These are phyloP conservation scores for Agaricus blazei DNA, from an alignment of 768 basidiomycete genomes.

Conservation along the genomic window DNA sequence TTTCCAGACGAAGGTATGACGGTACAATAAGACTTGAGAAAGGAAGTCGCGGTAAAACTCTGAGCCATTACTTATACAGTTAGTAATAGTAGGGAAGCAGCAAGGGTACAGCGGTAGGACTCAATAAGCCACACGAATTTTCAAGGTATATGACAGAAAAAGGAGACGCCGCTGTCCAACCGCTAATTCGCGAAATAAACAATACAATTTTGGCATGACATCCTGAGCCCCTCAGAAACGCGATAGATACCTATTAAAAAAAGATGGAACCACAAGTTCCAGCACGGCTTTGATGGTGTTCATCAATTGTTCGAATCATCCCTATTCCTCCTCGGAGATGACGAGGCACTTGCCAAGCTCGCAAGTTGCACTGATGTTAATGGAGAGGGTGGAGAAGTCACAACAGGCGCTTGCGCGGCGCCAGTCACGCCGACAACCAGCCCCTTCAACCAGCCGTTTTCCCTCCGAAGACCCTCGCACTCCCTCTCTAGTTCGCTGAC, in stretches of 20 bases:
- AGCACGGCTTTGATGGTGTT: neutral
- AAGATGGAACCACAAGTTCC: neutral
- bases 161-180: too few relatives aligned
- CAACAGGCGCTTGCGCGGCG: constrained; percentile 41
- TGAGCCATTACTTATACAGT: too few relatives aligned
- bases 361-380: constrained; percentile 14
- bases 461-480: constrained; percentile 80
- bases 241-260: neutral
- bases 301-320: constrained; percentile 20
- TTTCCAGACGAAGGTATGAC: too few relatives aligned
- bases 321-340: constrained; percentile 27
- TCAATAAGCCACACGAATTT: too few relatives aligned
- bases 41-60: too few relatives aligned
- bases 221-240: neutral
- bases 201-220: neutral
- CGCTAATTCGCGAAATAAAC: neutral
- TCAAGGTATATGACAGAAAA: too few relatives aligned
- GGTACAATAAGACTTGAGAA: too few relatives aligned
- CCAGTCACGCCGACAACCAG: constrained; percentile 86
- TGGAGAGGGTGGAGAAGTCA: constrained; percentile 17
- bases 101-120: too few relatives aligned
- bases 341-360: constrained; percentile 6
- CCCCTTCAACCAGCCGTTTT: constrained; percentile 92
- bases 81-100: too few relatives aligned
- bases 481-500: constrained; percentile 85